phyloP scores from a whole-genome alignment of 208 protist species.

The Leishmania aethiopica region DNA sequence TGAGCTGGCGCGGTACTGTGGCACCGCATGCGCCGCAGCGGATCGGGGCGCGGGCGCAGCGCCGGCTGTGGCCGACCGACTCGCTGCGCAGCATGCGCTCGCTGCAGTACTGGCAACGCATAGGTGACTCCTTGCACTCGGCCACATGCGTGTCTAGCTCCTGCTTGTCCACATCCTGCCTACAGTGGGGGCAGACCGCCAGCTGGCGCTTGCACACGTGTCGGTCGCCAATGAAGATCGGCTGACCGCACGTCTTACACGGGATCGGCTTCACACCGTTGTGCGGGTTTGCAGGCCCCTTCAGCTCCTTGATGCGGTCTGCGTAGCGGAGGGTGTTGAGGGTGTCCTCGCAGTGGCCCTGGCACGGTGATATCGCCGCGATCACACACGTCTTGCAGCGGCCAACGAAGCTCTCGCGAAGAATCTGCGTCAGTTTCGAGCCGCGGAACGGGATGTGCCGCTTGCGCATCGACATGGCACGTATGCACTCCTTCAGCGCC shows the following conservation, averaged over 20 bases:
- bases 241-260: slow-evolving; percentile 70
- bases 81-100: slow-evolving; percentile 70
- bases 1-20: slow-evolving; percentile 47
- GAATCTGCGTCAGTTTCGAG: slow-evolving; percentile 95
- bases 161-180: slow-evolving; percentile 63
- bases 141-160: slow-evolving; percentile 69
- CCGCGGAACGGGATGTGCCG: slow-evolving; percentile 96
- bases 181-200: slow-evolving; percentile 72
- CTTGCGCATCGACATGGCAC: slow-evolving; percentile 91
- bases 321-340: slow-evolving; percentile 98
- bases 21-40: slow-evolving; percentile 63
- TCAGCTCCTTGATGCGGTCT: slow-evolving; percentile 93
- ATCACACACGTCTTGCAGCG: slow-evolving; percentile 94
- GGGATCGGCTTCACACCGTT: slow-evolving; percentile 49
- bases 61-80: slow-evolving; percentile 48
- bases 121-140: slow-evolving; percentile 68
- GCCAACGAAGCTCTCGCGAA: slow-evolving; percentile 96
- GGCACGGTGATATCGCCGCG: slow-evolving; percentile 91
- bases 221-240: slow-evolving; percentile 65
- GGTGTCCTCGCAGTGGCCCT: slow-evolving; percentile 93
- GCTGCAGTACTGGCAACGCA: slow-evolving; percentile 74
- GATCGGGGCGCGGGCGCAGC: slow-evolving; percentile 56
- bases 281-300: slow-evolving; percentile 31
- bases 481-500: slow-evolving; percentile 98
- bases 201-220: slow-evolving; percentile 73